These are phyloP conservation scores for Claviceps monticola DNA, from an alignment of 2,329 filamentous ascomycete genomes.

Conservation along the genomic window DNA sequence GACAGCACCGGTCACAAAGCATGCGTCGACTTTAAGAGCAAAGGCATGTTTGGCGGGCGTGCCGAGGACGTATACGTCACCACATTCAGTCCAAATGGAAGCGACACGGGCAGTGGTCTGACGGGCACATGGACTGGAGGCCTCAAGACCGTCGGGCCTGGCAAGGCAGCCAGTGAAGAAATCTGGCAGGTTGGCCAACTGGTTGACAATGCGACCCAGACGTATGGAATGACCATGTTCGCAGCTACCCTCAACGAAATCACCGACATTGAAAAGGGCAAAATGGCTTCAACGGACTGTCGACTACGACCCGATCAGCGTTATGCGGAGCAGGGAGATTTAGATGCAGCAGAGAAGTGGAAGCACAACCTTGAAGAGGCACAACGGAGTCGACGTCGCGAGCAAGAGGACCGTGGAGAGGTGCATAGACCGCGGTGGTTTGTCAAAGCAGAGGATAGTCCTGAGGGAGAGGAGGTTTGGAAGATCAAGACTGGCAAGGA, in stretches of 20 bases:
- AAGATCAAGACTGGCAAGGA: slow-evolving; percentile 67
- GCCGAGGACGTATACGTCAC: slow-evolving; percentile 79
- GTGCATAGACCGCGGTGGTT: slow-evolving; percentile 75
- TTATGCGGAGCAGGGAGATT: slow-evolving; percentile 64
- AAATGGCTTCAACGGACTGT: slow-evolving; percentile 68
- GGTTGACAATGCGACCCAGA: slow-evolving; percentile 63
- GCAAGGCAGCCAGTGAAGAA: slow-evolving; percentile 45
- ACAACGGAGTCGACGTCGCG: slow-evolving; percentile 61
- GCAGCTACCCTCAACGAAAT: slow-evolving; percentile 80
- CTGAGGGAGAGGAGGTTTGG: slow-evolving; percentile 56
- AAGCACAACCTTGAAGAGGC: slow-evolving; percentile 78
- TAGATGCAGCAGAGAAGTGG: slow-evolving; percentile 70
- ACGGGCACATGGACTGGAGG: slow-evolving; percentile 73
- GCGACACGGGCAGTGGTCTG: slow-evolving; percentile 52
- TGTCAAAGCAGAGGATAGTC: slow-evolving; percentile 46
- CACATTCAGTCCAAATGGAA: slow-evolving; percentile 52
- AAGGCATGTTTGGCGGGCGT: slow-evolving; percentile 93
- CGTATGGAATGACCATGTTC: slow-evolving; percentile 81
- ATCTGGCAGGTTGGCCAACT: slow-evolving; percentile 70
- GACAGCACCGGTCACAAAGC: slow-evolving; percentile 76
- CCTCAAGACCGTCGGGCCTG: slow-evolving; percentile 52
- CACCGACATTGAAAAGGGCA: slow-evolving; percentile 61
- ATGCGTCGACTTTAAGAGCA: slow-evolving; percentile 79
- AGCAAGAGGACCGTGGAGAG: slow-evolving; percentile 62
- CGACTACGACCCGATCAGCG: slow-evolving; percentile 79